Conservation (phyloP, 108 stramenopile species). For the Nannochloropsis granulata region DNA sequence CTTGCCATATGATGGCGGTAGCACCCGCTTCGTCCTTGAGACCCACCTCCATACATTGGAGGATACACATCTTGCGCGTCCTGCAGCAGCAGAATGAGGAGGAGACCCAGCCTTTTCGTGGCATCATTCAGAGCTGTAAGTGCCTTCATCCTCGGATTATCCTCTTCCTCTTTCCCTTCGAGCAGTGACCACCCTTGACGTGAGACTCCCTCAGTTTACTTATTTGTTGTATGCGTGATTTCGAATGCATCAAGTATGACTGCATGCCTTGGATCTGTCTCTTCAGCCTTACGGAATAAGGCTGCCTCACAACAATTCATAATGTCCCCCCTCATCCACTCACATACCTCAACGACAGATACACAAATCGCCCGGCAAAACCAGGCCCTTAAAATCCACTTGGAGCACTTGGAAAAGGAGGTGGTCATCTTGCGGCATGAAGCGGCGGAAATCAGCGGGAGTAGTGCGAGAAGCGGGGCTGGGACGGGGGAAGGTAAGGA, state of each 20-base stretch:
- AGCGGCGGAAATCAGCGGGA: not conserved
- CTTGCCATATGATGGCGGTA: too few relatives aligned
- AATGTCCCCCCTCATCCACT: too few relatives aligned
- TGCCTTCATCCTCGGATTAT: not conserved
- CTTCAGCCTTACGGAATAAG: too few relatives aligned
- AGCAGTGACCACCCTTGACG: too few relatives aligned
- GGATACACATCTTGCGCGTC: not conserved
- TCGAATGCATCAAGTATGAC: too few relatives aligned
- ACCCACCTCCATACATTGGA: not conserved
- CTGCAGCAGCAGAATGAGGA: not conserved
- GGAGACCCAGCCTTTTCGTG: not conserved
- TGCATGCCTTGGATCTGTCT: too few relatives aligned
- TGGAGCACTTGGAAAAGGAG: not conserved
- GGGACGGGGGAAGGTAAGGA: not conserved
- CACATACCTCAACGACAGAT: not conserved
- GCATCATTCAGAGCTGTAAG: not conserved
- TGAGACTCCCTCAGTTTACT: too few relatives aligned
- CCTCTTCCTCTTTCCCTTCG: too few relatives aligned
- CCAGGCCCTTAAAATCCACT: not conserved
- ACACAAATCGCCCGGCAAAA: not conserved
- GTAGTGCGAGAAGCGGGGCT: not conserved
- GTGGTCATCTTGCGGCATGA: not conserved
- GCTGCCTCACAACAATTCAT: too few relatives aligned
- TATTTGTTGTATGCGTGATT: too few relatives aligned
- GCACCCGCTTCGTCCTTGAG: not conserved